Percentiles rank a stretch among this genome's conserved stretches.
These are phyloP conservation scores for Baorangia bicolor DNA, from an alignment of 768 basidiomycete species.

Conservation along the genomic window DNA sequence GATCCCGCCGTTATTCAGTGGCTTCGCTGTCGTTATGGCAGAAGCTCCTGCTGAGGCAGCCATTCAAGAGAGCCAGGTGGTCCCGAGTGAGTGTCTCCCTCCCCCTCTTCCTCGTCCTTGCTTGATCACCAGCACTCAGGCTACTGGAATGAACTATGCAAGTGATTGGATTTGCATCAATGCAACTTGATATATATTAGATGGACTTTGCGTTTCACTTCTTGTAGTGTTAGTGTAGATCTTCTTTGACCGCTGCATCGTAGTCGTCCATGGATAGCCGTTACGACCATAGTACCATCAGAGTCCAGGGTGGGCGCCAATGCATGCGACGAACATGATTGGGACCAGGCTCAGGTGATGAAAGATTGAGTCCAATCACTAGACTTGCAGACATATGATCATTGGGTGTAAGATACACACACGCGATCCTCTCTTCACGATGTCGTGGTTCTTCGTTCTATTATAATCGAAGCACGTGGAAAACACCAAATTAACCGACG, in stretches of 20 bases:
- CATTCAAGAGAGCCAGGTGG: slow-evolving; percentile 8
- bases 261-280: neutral
- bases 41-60: slow-evolving; percentile 16
- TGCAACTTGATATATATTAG: neutral
- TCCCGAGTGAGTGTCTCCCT: slow-evolving; percentile 14
- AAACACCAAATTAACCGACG: slow-evolving; percentile 42
- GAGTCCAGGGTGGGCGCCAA: neutral
- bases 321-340: neutral
- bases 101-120: neutral
- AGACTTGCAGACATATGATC: slow-evolving; percentile 6
- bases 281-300: neutral
- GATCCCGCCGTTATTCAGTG: slow-evolving; percentile 6
- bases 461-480: neutral
- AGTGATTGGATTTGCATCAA: neutral
- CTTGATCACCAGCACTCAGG: slow-evolving; percentile 2
- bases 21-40: slow-evolving; percentile 22
- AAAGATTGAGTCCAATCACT: neutral
- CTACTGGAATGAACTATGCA: slow-evolving; percentile 14
- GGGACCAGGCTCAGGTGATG: neutral
- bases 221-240: neutral
- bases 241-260: neutral
- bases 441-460: slow-evolving; percentile 11
- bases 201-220: neutral
- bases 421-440: slow-evolving; percentile 14
- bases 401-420: slow-evolving; percentile 15